These are phyloP conservation scores for Umbelopsis sp. DNA, from an alignment of 192 early-diverging fungal genomes.

Conservation along the genomic window DNA sequence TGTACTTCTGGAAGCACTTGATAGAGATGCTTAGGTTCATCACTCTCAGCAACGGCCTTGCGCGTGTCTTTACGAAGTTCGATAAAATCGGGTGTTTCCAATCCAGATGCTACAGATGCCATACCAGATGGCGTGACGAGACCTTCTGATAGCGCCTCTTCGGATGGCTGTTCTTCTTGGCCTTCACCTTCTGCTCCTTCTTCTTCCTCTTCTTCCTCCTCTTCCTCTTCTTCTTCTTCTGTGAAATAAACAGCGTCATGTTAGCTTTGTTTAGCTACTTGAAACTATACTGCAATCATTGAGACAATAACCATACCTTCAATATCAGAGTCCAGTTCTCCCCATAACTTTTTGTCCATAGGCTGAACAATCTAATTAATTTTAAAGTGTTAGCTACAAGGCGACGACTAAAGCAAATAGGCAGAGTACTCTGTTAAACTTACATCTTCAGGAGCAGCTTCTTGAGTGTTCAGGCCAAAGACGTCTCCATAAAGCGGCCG, in stretches of 20 bases:
- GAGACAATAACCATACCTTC: too few species aligned
- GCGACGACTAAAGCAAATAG: background rate
- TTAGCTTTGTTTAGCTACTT: too few species aligned
- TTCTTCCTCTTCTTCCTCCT: constrained; percentile 73
- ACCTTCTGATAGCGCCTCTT: constrained; percentile 56
- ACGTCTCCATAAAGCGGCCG: constrained; percentile 97
- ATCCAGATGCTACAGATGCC: constrained; percentile 68
- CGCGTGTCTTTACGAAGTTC: constrained; percentile 82
- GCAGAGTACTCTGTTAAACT: background rate
- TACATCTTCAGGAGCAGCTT: constrained; percentile 58
- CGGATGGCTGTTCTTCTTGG: constrained; percentile 37
- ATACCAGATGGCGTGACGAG: constrained; percentile 87
- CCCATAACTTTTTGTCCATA: constrained; percentile 82
- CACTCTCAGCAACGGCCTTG: constrained; percentile 43
- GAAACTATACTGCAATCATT: too few species aligned
- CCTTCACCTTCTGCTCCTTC: constrained; percentile 58
- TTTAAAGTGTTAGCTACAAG: background rate
- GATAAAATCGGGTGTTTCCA: constrained; percentile 84
- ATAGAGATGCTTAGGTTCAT: constrained; percentile 68
- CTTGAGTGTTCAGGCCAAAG: constrained; percentile 68
- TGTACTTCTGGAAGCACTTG: constrained; percentile 84
- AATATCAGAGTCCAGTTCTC: constrained; percentile 82
- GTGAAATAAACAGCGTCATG: background rate
- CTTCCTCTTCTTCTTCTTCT: constrained; percentile 49
- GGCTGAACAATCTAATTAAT: constrained; percentile 56